Evolutionary conservation across 169 alveolate species (phyloP).

Genomic region (Plasmodium ovale): DNA sequence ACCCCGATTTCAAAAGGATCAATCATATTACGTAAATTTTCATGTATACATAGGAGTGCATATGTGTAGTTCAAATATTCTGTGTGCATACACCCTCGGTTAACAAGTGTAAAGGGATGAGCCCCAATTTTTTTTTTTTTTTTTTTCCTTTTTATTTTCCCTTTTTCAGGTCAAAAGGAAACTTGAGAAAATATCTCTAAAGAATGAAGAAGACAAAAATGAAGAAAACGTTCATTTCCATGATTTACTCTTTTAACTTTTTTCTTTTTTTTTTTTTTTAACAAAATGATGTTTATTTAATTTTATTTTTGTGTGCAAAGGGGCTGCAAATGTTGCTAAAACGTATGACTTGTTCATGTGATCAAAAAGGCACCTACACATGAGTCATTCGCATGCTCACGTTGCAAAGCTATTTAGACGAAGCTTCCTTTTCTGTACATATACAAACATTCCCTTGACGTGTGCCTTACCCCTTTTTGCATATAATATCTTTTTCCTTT

Average conservation of each 20-base stretch:
- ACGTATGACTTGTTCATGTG: conserved; percentile 12
- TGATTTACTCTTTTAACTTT: conserved; percentile 17
- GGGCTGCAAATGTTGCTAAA: neutral
- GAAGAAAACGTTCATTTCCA: conserved; percentile 19
- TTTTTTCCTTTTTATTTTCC: neutral
- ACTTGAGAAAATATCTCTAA: conserved; percentile 30
- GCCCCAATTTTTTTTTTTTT: neutral
- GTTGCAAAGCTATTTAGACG: neutral
- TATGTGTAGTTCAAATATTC: neutral
- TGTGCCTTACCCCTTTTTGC: too few relatives aligned
- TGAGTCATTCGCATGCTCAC: neutral
- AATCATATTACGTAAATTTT: conserved; percentile 18
- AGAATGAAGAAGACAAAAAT: conserved; percentile 15
- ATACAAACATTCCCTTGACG: too few relatives aligned
- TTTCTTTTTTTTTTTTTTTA: too few relatives aligned
- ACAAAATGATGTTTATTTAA: neutral
- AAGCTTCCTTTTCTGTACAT: neutral
- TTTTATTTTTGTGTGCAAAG: neutral
- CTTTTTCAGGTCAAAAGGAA: conserved; percentile 19
- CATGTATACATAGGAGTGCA: neutral
- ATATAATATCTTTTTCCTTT: too few relatives aligned
- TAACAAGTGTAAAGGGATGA: too few relatives aligned
- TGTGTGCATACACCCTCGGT: neutral
- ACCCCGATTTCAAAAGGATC: neutral
- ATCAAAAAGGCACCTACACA: neutral